Base-by-base conservation (phyloP, 176 grass and related monocot species). In the Elymus sibiricus region DNA sequence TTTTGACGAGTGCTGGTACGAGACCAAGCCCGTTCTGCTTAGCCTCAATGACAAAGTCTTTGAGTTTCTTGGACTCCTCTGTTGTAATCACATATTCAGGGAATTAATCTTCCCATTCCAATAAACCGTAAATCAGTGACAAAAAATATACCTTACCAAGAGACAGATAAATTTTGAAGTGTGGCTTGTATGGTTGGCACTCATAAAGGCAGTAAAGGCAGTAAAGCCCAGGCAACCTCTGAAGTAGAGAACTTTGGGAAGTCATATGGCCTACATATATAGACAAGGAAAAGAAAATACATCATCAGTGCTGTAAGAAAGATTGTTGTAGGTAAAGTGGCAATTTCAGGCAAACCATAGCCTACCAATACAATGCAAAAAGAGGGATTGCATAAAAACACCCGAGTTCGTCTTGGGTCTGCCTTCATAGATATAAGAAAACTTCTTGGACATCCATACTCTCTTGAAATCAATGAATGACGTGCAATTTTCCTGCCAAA, bases 201-300 rank as follows among this genome's bases (percentile, higher is more conserved):
- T 95, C 90, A 58, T 98, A 90, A 49, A 98, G 90, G 87, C 93
- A 98, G 65, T 98, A 95, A 60, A 98, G 93, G 78, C 93, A 95
- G 86, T 98, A 98, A 26, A 98, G 86, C 17, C 88, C 96, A 89
- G 93, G 90, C 67, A 95, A 89, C 86, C 90, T 91, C 68, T 74
- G 83, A 21, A 79, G 82, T n/a, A 95, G 46, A 76, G 55, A 81
- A 75, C 76, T 88, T 39, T 62, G 42, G 32, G 93, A 98, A 85
- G 75, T 79, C 89, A 95, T 91, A 86, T 94, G 79, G 67, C 84
- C 96, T 98, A 74, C 53, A 86, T 98, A 74, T 43, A 86, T 78
- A 74, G 22, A 87, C 17, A 97, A 81, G 27, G 34, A 69, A 86
- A 67, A 17, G 34, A 38, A 74, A 90, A 51, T 55, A 81, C 42